Evolutionary conservation across 257 asterid species (phyloP), one percentile per base, ranked within the genome.

Genomic region (Phtheirospermum japonicum): DNA sequence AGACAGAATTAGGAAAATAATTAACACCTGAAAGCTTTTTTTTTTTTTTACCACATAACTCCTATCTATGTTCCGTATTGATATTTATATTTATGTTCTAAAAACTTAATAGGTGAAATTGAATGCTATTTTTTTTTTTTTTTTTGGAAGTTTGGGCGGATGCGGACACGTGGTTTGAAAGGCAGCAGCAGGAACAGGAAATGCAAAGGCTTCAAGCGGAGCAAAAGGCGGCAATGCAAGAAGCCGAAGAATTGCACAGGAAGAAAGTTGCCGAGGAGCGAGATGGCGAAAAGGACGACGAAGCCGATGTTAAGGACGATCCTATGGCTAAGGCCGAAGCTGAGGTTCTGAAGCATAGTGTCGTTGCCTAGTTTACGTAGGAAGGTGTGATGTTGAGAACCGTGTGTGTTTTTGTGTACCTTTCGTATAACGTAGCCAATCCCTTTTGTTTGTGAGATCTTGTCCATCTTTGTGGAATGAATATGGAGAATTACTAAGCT

Each of bases 101-200:
- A 3, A 16, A 0, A 6, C 13, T 40, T 40, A n/a, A 40, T 9
- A 40, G 16, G 16, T 42, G 18, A 13, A 4, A 42, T 13, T 42
- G 49, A 13, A 42, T 42, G 16, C 28, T 48, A 17, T 48, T 2
- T 2, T 48, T 16, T 14, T 7, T 2, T 16, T 14, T 48, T 48
- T 14, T n/a, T 48, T 46, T 46, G 53, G 10, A 85, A 90, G 97
- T 90, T 70, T 90, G 97, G 97, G 97, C 94, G 61, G 97, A 90
- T 72, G 97, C 97, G 13, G 97, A 90, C 65, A 87, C 97, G 60
- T 90, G 97, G 97, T 88, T 87, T 50, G 97, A 90, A 60, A 82
- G 94, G 66, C 96, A 90, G 74, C 95, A 90, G 67, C 96, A 87
- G 57, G 97, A 90, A 68, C 86, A 77, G 77, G 97, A 90, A 67